phyloP scores from a whole-genome alignment of 257 asterid genomes.

The Solanum etuberosum region DNA sequence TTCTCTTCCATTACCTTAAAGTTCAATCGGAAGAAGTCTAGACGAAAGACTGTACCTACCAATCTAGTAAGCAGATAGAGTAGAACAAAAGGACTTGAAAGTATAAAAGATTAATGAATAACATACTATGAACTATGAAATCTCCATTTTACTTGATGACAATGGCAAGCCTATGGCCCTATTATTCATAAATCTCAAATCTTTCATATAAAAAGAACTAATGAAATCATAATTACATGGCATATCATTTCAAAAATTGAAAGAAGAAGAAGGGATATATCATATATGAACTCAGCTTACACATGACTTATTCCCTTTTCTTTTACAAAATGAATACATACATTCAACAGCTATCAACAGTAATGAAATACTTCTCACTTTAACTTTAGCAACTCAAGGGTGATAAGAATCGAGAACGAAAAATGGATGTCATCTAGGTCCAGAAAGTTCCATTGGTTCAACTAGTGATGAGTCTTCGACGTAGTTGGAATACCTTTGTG shows the following conservation, averaged over 20 bases:
- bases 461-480: constrained; percentile 75
- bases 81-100: too few relatives aligned
- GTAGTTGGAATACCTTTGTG: constrained; percentile 67
- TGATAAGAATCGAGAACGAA: background rate
- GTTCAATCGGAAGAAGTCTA: too few relatives aligned
- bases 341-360: constrained; percentile 36
- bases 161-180: too few relatives aligned
- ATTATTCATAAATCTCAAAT: background rate
- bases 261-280: background rate
- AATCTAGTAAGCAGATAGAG: too few relatives aligned
- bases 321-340: constrained; percentile 33
- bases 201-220: background rate
- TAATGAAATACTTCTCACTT: background rate
- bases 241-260: background rate
- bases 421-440: constrained; percentile 59
- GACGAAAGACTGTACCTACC: too few relatives aligned
- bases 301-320: constrained; percentile 19
- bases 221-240: background rate
- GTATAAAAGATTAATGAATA: background rate
- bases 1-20: too few relatives aligned
- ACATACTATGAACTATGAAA: background rate
- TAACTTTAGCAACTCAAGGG: background rate
- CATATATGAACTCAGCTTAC: background rate
- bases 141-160: background rate
- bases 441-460: constrained; percentile 93